phyloP scores from a whole-genome alignment of 2,329 filamentous ascomycete genomes.

The Coniochaeta sp. region DNA sequence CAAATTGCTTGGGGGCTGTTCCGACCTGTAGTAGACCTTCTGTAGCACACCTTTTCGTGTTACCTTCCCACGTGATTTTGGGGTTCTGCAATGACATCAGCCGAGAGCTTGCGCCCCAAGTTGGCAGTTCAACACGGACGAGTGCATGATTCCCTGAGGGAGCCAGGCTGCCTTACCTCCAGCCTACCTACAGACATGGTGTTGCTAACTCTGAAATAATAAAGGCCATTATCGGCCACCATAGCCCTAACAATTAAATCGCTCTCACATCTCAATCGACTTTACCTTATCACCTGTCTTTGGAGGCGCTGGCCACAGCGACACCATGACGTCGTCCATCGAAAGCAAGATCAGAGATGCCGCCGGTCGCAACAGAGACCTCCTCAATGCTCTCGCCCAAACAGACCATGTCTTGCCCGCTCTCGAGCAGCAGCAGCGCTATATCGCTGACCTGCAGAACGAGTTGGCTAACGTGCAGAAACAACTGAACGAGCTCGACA shows the following conservation, averaged over 20 bases:
- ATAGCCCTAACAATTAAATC: no score
- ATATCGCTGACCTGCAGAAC: constrained; percentile 36
- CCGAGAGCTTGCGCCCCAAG: neutral
- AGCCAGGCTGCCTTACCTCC: no score
- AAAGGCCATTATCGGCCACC: no score
- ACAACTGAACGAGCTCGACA: constrained; percentile 29
- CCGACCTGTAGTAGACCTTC: no score
- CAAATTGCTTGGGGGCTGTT: no score
- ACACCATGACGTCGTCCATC: constrained; percentile 18
- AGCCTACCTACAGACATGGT: no score
- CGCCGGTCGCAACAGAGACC: constrained; percentile 29
- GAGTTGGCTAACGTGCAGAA: constrained; percentile 28
- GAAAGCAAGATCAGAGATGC: constrained; percentile 30
- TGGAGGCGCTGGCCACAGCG: neutral
- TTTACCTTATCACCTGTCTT: no score
- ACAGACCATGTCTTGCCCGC: constrained; percentile 41
- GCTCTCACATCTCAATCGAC: no score
- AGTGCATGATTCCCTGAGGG: no score
- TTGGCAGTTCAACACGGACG: no score
- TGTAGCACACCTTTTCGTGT: neutral
- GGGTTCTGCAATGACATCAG: no score
- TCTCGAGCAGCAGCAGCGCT: constrained; percentile 35
- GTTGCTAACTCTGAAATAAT: no score
- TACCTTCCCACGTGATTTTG: constrained; percentile 6
- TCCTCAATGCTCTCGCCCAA: constrained; percentile 37